Evolutionary conservation across 495 filamentous ascomycete genomes (phyloP), one percentile per base, ranked within the genome.

Genomic region (Astrothelium subdiscretum): DNA sequence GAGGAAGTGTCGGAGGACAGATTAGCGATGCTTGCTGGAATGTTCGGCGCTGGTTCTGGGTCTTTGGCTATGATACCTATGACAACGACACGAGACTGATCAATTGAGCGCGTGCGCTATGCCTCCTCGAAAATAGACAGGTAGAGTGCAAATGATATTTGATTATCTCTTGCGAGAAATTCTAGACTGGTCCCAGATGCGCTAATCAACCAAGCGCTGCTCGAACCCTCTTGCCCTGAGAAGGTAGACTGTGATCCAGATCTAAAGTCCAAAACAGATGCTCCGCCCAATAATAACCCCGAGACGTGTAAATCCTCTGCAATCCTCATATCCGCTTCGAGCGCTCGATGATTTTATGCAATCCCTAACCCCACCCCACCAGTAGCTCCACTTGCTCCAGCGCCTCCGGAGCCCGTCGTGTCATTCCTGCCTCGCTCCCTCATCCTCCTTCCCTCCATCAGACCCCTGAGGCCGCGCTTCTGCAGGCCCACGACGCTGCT

Each of bases 401-500:
- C 62, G 40, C 65, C 54, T 13, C 66, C 69, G 38, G n/a, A n/a
- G n/a, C n/a, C n/a, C n/a, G 48, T 64, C 13, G 66, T 75, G 18
- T 72, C 74, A 48, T 67, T 67, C 54, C 70, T 71, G 10, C 80
- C 84, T 31, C 87, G 73, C 67, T 94, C 92, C 58, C 94, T 78
- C 77, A 96, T 84, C 60, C 92, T 80, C 38, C 94, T 78, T 15
- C 94, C 94, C 74, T 98, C 94, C 94, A 97, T 96, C 70, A 98
- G 73, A 0, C 94, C 94, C 57, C 92, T 83, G 61, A 98, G 70
- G 0, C 94, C 94, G 35, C 94, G 79, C 77, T 97, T 98, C 78
- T 98, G 94, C 62, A 98, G 68, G 0, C 94, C 94, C 62, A 98
- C 95, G n/a, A 97, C 92, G 58, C 89, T 89, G 72, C 90, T 95